These are phyloP conservation scores for Monilinia aucupariae DNA, from an alignment of 2,329 filamentous ascomycete species.

Conservation along the genomic window DNA sequence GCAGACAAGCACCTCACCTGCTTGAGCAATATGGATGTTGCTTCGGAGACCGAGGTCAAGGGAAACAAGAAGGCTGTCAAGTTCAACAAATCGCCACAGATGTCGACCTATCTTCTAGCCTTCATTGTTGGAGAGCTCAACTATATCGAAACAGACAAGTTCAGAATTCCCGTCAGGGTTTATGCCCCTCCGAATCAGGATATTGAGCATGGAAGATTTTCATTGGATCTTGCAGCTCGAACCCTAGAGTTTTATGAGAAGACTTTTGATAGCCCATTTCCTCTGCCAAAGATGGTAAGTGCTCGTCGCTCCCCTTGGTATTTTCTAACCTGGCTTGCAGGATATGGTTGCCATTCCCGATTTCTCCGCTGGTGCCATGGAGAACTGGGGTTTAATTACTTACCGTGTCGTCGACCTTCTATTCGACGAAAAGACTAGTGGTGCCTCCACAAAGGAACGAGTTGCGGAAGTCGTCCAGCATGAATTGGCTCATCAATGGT, in stretches of 20 bases:
- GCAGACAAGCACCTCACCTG: constrained; percentile 89
- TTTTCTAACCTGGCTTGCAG: constrained; percentile 10
- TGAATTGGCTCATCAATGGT: constrained; percentile 97
- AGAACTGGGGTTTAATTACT: constrained; percentile 96
- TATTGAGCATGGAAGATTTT: constrained; percentile 87
- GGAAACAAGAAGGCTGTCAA: constrained; percentile 73
- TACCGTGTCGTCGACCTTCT: constrained; percentile 90
- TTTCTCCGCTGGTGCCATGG: constrained; percentile 90
- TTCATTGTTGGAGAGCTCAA: constrained; percentile 94
- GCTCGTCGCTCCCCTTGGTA: background rate
- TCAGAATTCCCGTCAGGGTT: constrained; percentile 88
- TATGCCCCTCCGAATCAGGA: constrained; percentile 87
- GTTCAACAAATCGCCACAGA: constrained; percentile 86
- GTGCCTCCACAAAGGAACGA: constrained; percentile 83
- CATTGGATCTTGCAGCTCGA: constrained; percentile 79
- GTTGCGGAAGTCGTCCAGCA: constrained; percentile 96
- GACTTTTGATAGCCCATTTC: constrained; percentile 81
- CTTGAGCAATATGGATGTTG: constrained; percentile 94
- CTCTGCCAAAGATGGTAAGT: constrained; percentile 72
- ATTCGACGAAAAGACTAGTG: constrained; percentile 85
- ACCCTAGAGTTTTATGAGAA: constrained; percentile 94
- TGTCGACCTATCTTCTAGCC: constrained; percentile 94
- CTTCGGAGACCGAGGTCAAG: constrained; percentile 66
- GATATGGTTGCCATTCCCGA: constrained; percentile 95
- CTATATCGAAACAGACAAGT: constrained; percentile 85